Conservation (phyloP, 2,329 filamentous ascomycete species). For the Chrysoporthe puriensis region DNA sequence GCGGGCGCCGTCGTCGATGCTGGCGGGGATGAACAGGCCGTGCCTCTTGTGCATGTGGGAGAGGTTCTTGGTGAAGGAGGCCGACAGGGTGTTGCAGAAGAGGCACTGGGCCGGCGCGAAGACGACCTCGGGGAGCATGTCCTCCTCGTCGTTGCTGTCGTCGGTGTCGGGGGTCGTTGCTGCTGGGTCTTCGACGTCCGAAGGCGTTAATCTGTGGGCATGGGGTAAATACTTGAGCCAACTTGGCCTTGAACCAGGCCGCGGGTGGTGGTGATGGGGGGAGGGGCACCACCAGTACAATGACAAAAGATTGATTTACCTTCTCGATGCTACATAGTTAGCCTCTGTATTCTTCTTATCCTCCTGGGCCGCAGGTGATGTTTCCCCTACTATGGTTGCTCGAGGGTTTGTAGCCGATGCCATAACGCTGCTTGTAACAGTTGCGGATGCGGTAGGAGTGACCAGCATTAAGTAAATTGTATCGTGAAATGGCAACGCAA, state of each 20-base stretch:
- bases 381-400: not conserved
- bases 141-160: not conserved
- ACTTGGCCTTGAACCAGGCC: too few species aligned
- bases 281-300: not conserved
- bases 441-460: not conserved
- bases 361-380: not conserved
- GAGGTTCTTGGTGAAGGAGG: slow-evolving; percentile 42
- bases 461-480: not conserved
- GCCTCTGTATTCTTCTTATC: not conserved
- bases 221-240: not conserved
- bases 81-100: slow-evolving; percentile 44
- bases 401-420: not conserved
- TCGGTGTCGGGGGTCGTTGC: too few species aligned
- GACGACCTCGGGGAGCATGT: not conserved
- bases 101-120: slow-evolving; percentile 43
- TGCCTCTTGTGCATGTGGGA: slow-evolving; percentile 54
- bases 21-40: slow-evolving; percentile 48
- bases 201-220: not conserved
- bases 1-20: slow-evolving; percentile 25
- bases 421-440: not conserved
- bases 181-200: too few species aligned
- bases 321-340: not conserved
- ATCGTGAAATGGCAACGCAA: too few species aligned
- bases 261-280: too few species aligned
- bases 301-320: not conserved